A percentile compares a stretch with the other conserved stretches of the same genome.
Evolutionary conservation across 164 flowering plant species (phyloP).

Genomic region (Vitis cinerea): DNA sequence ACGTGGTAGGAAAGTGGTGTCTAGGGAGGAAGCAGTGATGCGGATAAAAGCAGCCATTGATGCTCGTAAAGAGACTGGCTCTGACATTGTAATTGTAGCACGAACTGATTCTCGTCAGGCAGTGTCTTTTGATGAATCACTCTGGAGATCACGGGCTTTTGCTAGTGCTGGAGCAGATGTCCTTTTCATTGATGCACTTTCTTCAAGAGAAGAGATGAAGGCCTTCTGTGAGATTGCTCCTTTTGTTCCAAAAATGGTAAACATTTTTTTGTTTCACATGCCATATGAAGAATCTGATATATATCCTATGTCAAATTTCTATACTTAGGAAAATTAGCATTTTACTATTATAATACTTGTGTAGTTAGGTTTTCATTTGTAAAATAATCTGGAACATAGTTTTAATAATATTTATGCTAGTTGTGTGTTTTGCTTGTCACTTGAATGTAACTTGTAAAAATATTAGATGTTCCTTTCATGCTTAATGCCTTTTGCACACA

Average conservation of each 20-base stretch:
- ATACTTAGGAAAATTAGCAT: too few relatives aligned
- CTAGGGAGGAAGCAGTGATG: conserved; percentile 94
- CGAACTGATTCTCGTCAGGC: conserved; percentile 96
- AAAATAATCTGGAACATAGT: too few relatives aligned
- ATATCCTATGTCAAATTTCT: too few relatives aligned
- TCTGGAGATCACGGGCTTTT: conserved; percentile 80
- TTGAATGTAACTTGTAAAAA: too few relatives aligned
- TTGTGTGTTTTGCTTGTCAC: too few relatives aligned
- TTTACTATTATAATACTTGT: too few relatives aligned
- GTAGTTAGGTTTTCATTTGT: too few relatives aligned
- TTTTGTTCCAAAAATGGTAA: conserved; percentile 87
- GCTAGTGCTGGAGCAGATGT: conserved; percentile 98
- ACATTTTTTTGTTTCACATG: conserved; percentile 5
- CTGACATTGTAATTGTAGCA: conserved; percentile 90
- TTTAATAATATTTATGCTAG: too few relatives aligned
- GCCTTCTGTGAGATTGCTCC: conserved; percentile 73
- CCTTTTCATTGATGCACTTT: conserved; percentile 91
- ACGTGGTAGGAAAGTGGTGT: conserved; percentile 83
- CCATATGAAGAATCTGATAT: too few relatives aligned
- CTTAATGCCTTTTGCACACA: too few relatives aligned
- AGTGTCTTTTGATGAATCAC: conserved; percentile 77
- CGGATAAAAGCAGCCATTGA: conserved; percentile 90
- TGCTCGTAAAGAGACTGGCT: conserved; percentile 82
- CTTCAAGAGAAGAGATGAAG: conserved; percentile 91
- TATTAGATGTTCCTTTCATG: too few relatives aligned